These are phyloP conservation scores for Anisogramma anomala DNA, from an alignment of 2,329 filamentous ascomycete species.

Conservation along the genomic window DNA sequence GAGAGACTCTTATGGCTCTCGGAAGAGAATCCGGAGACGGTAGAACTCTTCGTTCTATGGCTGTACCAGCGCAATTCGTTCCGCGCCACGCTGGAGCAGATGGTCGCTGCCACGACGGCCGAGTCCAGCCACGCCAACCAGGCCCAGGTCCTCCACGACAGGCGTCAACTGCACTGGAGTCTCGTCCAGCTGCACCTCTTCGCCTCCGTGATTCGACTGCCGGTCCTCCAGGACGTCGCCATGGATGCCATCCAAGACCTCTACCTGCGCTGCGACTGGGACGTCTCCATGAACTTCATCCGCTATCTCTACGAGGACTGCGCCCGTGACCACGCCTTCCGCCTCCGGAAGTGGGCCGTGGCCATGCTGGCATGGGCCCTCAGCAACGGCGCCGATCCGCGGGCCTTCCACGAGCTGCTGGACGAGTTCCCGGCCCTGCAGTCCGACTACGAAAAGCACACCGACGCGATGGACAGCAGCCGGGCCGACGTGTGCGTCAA, in stretches of 20 bases:
- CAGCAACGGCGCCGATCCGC: slow-evolving; percentile 19
- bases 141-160: slow-evolving; percentile 17
- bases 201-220: slow-evolving; percentile 38
- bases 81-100: slow-evolving; percentile 31
- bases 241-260: slow-evolving; percentile 50
- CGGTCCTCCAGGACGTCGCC: slow-evolving; percentile 41
- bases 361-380: slow-evolving; percentile 50
- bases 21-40: slow-evolving; percentile 38
- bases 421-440: slow-evolving; percentile 34
- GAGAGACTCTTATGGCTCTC: slow-evolving; percentile 27
- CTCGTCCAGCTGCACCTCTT: slow-evolving; percentile 47
- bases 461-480: slow-evolving; percentile 39
- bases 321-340: slow-evolving; percentile 35
- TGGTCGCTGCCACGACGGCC: slow-evolving; percentile 22
- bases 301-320: slow-evolving; percentile 43
- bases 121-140: slow-evolving; percentile 17
- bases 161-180: slow-evolving; percentile 40
- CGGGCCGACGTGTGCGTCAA: slow-evolving; percentile 43
- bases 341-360: slow-evolving; percentile 47
- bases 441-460: slow-evolving; percentile 40
- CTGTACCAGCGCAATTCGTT: slow-evolving; percentile 35
- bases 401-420: slow-evolving; percentile 16
- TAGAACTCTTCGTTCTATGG: slow-evolving; percentile 42
- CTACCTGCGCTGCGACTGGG: slow-evolving; percentile 47
- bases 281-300: slow-evolving; percentile 40